Conservation (phyloP, 257 asterid genomes). For the Nyctanthes arbortristis region DNA sequence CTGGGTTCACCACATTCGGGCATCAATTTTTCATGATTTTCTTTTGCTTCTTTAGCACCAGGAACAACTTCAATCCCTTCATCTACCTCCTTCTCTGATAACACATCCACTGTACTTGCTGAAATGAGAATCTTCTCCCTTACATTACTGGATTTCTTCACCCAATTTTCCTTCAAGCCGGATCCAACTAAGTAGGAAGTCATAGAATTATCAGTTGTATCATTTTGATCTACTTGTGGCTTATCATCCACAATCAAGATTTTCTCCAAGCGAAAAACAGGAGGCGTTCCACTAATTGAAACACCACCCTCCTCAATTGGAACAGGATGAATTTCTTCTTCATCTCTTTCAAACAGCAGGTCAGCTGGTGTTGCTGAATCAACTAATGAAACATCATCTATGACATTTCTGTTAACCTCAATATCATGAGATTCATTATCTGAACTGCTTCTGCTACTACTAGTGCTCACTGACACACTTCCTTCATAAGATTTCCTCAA, state of each 20-base stretch:
- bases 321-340: conserved; percentile 18
- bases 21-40: conserved; percentile 33
- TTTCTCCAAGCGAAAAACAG: conserved; percentile 26
- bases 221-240: conserved; percentile 14
- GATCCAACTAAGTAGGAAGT: conserved; percentile 13
- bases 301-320: conserved; percentile 20
- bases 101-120: conserved; percentile 15
- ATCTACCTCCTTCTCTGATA: conserved; percentile 23
- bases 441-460: conserved; percentile 36
- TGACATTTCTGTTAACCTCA: conserved; percentile 24
- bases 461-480: too few species aligned
- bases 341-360: conserved; percentile 19
- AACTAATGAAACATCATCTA: conserved; percentile 27
- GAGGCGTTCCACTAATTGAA: conserved; percentile 23
- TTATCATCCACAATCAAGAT: conserved; percentile 26
- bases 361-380: conserved; percentile 31
- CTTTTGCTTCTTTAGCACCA: conserved; percentile 20
- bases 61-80: conserved; percentile 25
- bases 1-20: conserved; percentile 25
- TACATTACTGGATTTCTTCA: conserved; percentile 16
- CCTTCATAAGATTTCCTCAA: too few species aligned
- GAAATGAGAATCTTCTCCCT: conserved; percentile 23
- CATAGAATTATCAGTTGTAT: neutral
- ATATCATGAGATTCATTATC: conserved; percentile 32
- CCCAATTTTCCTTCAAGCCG: conserved; percentile 27